phyloP scores from a whole-genome alignment of 1,284 basidiomycete species.

The Microbotryomycetes sp. region DNA sequence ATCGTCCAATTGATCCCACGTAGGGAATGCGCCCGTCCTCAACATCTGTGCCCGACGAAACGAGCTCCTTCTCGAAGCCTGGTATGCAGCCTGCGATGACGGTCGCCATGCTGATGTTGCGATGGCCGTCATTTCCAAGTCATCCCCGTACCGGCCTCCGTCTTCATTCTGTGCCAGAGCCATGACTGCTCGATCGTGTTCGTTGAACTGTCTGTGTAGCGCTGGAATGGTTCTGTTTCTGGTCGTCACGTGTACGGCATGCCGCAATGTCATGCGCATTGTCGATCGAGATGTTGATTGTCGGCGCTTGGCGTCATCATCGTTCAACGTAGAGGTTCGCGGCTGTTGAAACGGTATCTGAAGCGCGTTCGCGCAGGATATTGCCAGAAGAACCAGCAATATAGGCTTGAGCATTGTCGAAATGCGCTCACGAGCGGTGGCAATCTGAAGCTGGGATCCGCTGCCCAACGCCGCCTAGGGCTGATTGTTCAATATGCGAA shows the following conservation, averaged over 20 bases:
- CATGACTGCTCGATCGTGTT: slow-evolving; percentile 19
- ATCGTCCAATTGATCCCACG: slow-evolving; percentile 2
- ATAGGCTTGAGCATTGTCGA: slow-evolving; percentile 12
- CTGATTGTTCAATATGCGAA: too few relatives aligned
- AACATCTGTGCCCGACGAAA: slow-evolving; percentile 6
- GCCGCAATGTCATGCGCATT: slow-evolving; percentile 24
- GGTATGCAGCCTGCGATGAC: slow-evolving; percentile 22
- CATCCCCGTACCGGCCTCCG: too few relatives aligned
- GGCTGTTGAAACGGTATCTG: slow-evolving; percentile 21
- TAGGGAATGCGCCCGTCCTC: slow-evolving; percentile 3
- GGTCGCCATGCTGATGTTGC: slow-evolving; percentile 8
- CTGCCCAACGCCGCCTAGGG: too few relatives aligned
- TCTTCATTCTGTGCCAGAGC: too few relatives aligned
- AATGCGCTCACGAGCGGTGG: too few relatives aligned
- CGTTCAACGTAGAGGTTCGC: slow-evolving; percentile 7
- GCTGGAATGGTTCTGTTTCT: slow-evolving; percentile 6
- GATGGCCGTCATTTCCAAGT: slow-evolving; percentile 4
- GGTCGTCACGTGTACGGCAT: slow-evolving; percentile 29
- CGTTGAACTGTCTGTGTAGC: slow-evolving; percentile 22
- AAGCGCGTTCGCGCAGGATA: neutral
- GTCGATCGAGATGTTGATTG: neutral
- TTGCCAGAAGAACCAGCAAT: neutral
- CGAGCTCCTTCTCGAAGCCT: slow-evolving; percentile 12
- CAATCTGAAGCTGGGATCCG: too few relatives aligned
- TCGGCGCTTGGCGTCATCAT: slow-evolving; percentile 6